Evolutionary conservation across 129 eudicot genomes (phyloP).

Genomic region (Calendula officinalis): DNA sequence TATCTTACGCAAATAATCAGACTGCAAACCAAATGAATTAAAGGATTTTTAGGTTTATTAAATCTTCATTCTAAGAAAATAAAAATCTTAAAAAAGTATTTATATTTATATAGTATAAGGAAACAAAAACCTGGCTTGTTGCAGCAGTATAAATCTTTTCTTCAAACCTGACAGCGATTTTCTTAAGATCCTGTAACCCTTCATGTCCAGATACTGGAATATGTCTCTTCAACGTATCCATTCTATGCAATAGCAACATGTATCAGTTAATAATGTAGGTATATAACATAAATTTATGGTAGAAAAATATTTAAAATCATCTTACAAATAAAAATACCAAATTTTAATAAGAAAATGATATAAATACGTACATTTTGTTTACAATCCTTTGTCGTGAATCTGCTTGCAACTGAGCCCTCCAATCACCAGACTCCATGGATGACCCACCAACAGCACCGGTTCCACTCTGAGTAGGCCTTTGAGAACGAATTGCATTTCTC

Average conservation of each 20-base stretch:
- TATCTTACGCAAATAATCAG: constrained; percentile 72
- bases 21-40: constrained; percentile 38
- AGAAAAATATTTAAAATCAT: no score
- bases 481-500: background rate
- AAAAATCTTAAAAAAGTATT: background rate
- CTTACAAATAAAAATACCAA: background rate
- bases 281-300: background rate
- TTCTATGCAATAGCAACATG: constrained; percentile 38
- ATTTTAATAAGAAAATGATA: background rate
- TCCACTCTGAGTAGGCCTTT: constrained; percentile 39
- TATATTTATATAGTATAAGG: background rate
- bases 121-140: constrained; percentile 54
- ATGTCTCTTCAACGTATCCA: constrained; percentile 64
- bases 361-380: constrained; percentile 46
- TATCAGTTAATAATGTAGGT: background rate
- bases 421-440: constrained; percentile 53
- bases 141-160: constrained; percentile 59
- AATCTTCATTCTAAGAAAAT: background rate
- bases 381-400: constrained; percentile 57
- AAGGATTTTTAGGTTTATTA: background rate
- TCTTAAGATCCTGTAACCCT: constrained; percentile 53
- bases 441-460: constrained; percentile 32
- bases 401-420: constrained; percentile 56
- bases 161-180: constrained; percentile 62
- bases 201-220: constrained; percentile 70